These are phyloP conservation scores for Kodamaea suecica DNA, from an alignment of 1,139 yeast genomes.

Conservation along the genomic window DNA sequence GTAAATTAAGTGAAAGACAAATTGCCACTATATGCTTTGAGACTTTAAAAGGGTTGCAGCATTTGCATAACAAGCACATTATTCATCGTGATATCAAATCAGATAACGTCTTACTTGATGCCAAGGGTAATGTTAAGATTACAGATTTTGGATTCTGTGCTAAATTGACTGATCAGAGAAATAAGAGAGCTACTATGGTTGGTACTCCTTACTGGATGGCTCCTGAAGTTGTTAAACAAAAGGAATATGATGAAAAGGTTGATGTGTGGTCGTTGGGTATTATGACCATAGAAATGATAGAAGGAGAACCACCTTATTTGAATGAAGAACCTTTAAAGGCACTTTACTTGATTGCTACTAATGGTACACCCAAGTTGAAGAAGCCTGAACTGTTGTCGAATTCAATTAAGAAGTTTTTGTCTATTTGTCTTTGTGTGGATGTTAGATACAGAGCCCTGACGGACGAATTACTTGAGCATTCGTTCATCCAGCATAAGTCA, in stretches of 20 bases:
- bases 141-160: slow-evolving; percentile 99
- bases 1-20: slow-evolving; percentile 65
- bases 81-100: slow-evolving; percentile 96
- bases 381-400: slow-evolving; percentile 77
- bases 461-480: slow-evolving; percentile 79
- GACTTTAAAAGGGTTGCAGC: slow-evolving; percentile 88
- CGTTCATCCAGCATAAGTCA: slow-evolving; percentile 67
- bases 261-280: slow-evolving; percentile 98
- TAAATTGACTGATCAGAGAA: slow-evolving; percentile 85
- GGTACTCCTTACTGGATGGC: slow-evolving; percentile 99
- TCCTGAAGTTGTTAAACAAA: slow-evolving; percentile 95
- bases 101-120: slow-evolving; percentile 85
- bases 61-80: slow-evolving; percentile 84
- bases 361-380: slow-evolving; percentile 94
- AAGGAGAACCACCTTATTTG: slow-evolving; percentile 95
- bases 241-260: slow-evolving; percentile 93
- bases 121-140: slow-evolving; percentile 85
- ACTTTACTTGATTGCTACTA: slow-evolving; percentile 86
- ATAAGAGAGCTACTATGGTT: slow-evolving; percentile 96
- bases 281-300: slow-evolving; percentile 98
- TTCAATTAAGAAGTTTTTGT: slow-evolving; percentile 80
- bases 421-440: slow-evolving; percentile 93
- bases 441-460: slow-evolving; percentile 89
- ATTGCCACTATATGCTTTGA: slow-evolving; percentile 89
- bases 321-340: slow-evolving; percentile 95